Conservation (phyloP, 106 monocot species). For the Dendrobium huoshanense region DNA sequence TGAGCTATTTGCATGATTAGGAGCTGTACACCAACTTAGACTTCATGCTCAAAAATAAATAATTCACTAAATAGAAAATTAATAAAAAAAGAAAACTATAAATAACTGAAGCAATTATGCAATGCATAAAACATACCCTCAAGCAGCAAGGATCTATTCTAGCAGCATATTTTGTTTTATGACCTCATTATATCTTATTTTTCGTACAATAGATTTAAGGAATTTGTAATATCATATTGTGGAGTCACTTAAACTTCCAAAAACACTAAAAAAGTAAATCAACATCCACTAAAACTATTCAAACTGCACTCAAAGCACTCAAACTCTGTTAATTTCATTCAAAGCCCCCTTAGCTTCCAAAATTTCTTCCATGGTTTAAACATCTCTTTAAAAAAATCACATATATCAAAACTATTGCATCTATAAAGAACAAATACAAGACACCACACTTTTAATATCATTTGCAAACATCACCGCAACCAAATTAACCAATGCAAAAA, state of each 20-base stretch:
- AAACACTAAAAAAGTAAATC: not conserved
- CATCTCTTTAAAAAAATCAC: not conserved
- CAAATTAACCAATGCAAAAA: too few relatives aligned
- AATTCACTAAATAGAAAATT: not conserved
- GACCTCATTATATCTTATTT: not conserved
- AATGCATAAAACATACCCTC: not conserved
- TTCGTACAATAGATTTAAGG: not conserved
- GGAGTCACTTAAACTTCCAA: not conserved
- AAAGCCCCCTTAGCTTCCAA: not conserved
- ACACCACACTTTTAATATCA: not conserved
- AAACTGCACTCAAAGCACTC: not conserved
- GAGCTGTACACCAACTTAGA: not conserved
- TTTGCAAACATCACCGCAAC: not conserved
- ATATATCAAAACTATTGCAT: not conserved
- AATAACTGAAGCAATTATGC: not conserved
- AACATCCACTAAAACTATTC: not conserved
- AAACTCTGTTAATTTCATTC: not conserved
- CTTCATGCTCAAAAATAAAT: not conserved
- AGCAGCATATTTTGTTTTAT: not conserved
- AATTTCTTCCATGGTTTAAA: not conserved
- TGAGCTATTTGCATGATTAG: conserved; percentile 9
- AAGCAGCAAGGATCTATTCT: not conserved
- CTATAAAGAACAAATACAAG: not conserved
- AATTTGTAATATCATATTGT: not conserved
- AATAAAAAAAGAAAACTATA: not conserved